Evolutionary conservation across 352 stramenopile genomes (phyloP).

Genomic region (Globisporangium nunn): DNA sequence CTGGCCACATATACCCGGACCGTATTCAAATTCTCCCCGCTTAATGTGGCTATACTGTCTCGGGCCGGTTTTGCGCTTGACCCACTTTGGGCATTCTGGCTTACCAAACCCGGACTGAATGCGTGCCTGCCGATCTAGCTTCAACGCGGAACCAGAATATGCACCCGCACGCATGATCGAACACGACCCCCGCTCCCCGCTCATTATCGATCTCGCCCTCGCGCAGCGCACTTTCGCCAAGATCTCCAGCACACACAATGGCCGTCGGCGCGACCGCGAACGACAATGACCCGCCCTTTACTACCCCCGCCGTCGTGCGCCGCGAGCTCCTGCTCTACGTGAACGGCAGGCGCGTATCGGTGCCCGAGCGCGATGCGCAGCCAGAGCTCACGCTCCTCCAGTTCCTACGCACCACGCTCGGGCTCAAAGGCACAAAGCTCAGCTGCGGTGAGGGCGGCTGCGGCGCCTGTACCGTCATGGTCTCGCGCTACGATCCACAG

Average conservation of each 20-base stretch:
- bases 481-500: slow-evolving; percentile 61
- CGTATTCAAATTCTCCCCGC: no score
- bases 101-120: slow-evolving; percentile 3
- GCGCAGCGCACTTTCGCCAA: no score
- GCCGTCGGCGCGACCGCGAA: background rate
- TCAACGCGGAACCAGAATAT: no score
- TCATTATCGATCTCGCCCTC: no score
- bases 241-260: background rate
- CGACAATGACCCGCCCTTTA: slow-evolving; percentile 1
- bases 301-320: slow-evolving; percentile 19
- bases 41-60: no score
- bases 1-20: no score
- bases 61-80: no score
- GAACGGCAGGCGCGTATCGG: slow-evolving; percentile 50
- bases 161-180: no score
- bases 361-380: slow-evolving; percentile 41
- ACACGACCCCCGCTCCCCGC: no score
- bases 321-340: slow-evolving; percentile 66
- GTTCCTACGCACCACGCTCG: slow-evolving; percentile 66
- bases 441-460: slow-evolving; percentile 95
- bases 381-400: slow-evolving; percentile 80
- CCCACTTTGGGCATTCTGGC: no score
- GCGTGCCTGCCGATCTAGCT: background rate
- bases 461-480: slow-evolving; percentile 94
- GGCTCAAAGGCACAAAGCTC: slow-evolving; percentile 81